Evolutionary conservation across 495 filamentous ascomycete species (phyloP).

Genomic region (Aspergillus asperescens): DNA sequence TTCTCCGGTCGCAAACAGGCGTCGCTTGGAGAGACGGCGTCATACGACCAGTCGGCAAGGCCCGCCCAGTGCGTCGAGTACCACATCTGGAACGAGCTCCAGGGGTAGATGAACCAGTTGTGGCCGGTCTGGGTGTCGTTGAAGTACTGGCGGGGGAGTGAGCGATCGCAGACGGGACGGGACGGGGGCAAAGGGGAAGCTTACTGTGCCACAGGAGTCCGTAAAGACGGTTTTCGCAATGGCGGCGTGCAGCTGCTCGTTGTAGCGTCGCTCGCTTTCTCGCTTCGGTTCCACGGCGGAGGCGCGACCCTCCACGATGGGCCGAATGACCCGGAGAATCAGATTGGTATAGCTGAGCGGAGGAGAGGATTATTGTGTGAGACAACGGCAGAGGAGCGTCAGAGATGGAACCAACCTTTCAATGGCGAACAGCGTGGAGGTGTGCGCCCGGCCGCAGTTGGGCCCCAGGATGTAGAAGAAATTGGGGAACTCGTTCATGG

Average conservation of each 20-base stretch:
- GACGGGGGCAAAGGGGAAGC: not conserved
- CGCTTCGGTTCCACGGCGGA: conserved; percentile 13
- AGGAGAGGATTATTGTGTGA: too few species aligned
- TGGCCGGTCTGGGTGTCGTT: conserved; percentile 5
- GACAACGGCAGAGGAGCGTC: too few species aligned
- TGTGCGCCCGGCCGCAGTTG: conserved; percentile 18
- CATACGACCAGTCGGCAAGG: not conserved
- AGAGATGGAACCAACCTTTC: conserved; percentile 28
- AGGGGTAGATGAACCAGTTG: conserved; percentile 22
- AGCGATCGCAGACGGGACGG: too few species aligned
- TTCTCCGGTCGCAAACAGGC: not conserved
- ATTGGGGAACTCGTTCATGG: conserved; percentile 19
- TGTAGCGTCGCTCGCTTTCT: conserved; percentile 7
- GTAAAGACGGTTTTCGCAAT: conserved; percentile 14
- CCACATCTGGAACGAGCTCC: conserved; percentile 19
- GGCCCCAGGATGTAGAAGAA: conserved; percentile 6
- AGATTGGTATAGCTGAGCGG: conserved; percentile 12
- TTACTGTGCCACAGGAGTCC: conserved; percentile 10
- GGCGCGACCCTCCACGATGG: conserved; percentile 7
- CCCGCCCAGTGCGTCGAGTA: conserved; percentile 1
- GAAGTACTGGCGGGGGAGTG: conserved; percentile 3
- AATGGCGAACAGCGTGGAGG: not conserved
- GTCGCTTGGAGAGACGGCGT: not conserved
- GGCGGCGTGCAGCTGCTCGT: conserved; percentile 4
- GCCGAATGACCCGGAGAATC: conserved; percentile 10